phyloP scores from a whole-genome alignment of 805 yeast genomes.

The Saccharomycopsis fermentans region DNA sequence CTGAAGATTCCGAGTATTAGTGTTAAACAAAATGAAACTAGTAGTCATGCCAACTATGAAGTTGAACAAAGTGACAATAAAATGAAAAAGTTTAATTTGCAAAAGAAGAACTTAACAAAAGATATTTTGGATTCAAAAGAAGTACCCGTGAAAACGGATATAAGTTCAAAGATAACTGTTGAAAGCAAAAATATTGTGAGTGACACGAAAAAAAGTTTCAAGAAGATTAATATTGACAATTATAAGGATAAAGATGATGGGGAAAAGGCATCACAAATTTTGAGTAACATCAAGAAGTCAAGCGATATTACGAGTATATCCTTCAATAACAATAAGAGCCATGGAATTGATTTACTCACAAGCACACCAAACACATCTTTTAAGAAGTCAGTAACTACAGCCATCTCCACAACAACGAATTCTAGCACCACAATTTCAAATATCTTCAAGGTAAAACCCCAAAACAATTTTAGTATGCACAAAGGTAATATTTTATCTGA shows the following conservation, averaged over 20 bases:
- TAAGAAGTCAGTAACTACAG: constrained; percentile 10
- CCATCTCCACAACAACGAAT: not conserved
- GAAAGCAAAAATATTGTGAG: not conserved
- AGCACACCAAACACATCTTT: constrained; percentile 14
- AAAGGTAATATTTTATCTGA: not conserved
- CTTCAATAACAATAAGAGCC: not conserved
- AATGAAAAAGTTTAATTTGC: not conserved
- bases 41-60: not conserved
- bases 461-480: not conserved
- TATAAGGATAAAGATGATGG: not conserved
- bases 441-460: not conserved
- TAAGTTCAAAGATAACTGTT: not conserved
- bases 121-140: not conserved
- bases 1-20: not conserved
- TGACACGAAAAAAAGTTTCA: not conserved
- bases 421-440: constrained; percentile 9
- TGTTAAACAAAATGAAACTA: not conserved
- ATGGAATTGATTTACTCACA: not conserved
- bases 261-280: not conserved
- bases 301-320: constrained; percentile 16
- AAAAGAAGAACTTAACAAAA: not conserved
- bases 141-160: not conserved
- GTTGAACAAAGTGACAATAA: not conserved
- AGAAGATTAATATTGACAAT: not conserved
- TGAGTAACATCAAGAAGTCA: constrained; percentile 10